phyloP scores from a whole-genome alignment of 2,329 filamentous ascomycete species.

The Penicillium italicum region DNA sequence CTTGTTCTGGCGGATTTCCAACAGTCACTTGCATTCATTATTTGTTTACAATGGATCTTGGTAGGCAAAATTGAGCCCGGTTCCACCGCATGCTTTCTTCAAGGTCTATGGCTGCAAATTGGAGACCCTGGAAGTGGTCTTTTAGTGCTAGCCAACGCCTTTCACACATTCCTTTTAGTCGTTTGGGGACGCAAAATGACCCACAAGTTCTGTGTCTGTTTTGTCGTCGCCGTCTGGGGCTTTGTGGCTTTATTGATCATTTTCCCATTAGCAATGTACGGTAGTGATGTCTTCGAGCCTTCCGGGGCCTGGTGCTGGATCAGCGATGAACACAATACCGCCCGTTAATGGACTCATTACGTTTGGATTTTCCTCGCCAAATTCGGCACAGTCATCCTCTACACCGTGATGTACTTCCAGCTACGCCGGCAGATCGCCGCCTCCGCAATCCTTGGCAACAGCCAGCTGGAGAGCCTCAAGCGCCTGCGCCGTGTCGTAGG shows the following conservation, averaged over 20 bases:
- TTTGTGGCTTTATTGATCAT: conserved; percentile 47
- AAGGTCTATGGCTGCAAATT: conserved; percentile 52
- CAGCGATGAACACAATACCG: conserved; percentile 39
- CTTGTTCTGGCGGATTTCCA: conserved; percentile 53
- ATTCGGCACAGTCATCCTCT: conserved; percentile 49
- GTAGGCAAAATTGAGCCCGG: conserved; percentile 45
- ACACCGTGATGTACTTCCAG: conserved; percentile 49
- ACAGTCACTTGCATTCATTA: conserved; percentile 50
- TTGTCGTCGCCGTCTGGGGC: conserved; percentile 46
- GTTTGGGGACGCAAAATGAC: conserved; percentile 47
- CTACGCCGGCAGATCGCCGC: conserved; percentile 45
- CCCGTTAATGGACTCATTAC: conserved; percentile 50
- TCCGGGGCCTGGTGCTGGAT: conserved; percentile 56
- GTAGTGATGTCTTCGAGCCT: conserved; percentile 45
- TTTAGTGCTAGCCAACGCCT: conserved; percentile 52
- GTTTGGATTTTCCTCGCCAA: conserved; percentile 53
- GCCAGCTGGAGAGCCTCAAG: conserved; percentile 37
- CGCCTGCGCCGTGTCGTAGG: conserved; percentile 43
- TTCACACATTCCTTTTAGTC: conserved; percentile 53
- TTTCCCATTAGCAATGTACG: conserved; percentile 45
- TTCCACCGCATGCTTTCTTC: conserved; percentile 47
- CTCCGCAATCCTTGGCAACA: conserved; percentile 36
- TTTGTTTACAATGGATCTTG: conserved; percentile 49
- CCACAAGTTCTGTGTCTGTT: conserved; percentile 44
- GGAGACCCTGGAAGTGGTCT: conserved; percentile 53